Evolutionary conservation across 371 early-diverging fungal species (phyloP), one percentile per base, ranked within the genome.

Genomic region (Umbelopsis sp.): DNA sequence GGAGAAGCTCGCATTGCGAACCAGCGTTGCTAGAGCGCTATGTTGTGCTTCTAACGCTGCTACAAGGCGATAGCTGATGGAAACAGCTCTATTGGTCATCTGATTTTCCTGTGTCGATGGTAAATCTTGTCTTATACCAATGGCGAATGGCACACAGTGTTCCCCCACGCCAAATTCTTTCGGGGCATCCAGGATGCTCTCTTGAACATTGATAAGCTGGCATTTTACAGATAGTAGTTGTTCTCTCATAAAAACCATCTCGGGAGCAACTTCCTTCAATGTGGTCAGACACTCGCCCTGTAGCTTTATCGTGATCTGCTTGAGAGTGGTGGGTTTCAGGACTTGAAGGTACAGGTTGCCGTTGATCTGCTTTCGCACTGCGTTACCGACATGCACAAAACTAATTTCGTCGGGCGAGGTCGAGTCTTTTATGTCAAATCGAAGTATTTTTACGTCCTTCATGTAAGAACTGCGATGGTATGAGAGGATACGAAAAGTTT

Each of bases 281-380:
- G 7, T 9, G 7, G 29, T 35, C 57, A 57, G 29, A 18, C 57
- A 57, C n/a, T 57, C 57, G 32, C 57, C 57, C 14, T 57, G 57
- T 12, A 57, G 7, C 14, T 57, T 57, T 29, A 57, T 35, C 11
- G 29, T 12, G 3, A 57, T 57, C 18, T 14, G 29, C 18, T 24
- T 29, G 57, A 57, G 57, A 18, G 18, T 57, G 18, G 35, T 57
- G 18, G 57, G 57, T 18, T 57, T 57, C 16, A 32, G 32, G 35
- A 57, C 35, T 18, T 35, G 29, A 14, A 57, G 32, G 35, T 57
- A 29, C 18, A 57, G 18, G 12, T 57, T 57, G 57, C 35, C 57
- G 3, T 35, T 29, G 3, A 57, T 16, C 32, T 57, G 32, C 29
- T 29, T 35, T 35, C 57, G 10, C 18, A 11, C 29, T 9, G 35